These are phyloP conservation scores for Avena atlantica DNA, from an alignment of 176 grass and related monocot species.

Conservation along the genomic window DNA sequence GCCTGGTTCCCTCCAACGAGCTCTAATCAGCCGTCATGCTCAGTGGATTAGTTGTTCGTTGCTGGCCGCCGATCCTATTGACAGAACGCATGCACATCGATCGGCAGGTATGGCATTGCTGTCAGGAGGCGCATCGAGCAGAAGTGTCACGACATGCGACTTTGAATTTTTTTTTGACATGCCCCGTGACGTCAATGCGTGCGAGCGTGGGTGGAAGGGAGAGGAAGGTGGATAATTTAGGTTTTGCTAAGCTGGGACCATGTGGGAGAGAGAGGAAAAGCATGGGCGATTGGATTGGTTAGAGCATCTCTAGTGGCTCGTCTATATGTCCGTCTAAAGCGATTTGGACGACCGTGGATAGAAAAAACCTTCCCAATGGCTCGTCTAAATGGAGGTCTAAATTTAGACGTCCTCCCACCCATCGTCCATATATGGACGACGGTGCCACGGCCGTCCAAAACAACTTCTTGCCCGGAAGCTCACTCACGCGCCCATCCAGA, in stretches of 20 bases:
- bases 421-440: no score
- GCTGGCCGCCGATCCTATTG: background rate
- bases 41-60: slow-evolving; percentile 30
- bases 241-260: slow-evolving; percentile 30
- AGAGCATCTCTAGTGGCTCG: no score
- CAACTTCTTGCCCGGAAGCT: no score
- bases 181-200: slow-evolving; percentile 5
- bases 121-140: background rate
- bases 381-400: no score
- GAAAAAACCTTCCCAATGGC: no score
- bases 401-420: no score
- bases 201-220: background rate
- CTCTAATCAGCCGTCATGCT: background rate
- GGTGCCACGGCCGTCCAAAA: no score
- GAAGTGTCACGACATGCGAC: background rate
- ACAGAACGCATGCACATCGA: background rate
- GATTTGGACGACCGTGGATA: no score
- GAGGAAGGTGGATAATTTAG: background rate
- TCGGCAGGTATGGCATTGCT: slow-evolving; percentile 47
- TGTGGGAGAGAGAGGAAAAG: background rate
- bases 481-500: no score
- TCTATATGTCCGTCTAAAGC: no score
- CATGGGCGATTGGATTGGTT: background rate
- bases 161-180: background rate
- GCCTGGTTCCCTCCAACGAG: no score